These are phyloP conservation scores for Aureobasidium subglaciale DNA, from an alignment of 2,329 filamentous ascomycete species.

Conservation along the genomic window DNA sequence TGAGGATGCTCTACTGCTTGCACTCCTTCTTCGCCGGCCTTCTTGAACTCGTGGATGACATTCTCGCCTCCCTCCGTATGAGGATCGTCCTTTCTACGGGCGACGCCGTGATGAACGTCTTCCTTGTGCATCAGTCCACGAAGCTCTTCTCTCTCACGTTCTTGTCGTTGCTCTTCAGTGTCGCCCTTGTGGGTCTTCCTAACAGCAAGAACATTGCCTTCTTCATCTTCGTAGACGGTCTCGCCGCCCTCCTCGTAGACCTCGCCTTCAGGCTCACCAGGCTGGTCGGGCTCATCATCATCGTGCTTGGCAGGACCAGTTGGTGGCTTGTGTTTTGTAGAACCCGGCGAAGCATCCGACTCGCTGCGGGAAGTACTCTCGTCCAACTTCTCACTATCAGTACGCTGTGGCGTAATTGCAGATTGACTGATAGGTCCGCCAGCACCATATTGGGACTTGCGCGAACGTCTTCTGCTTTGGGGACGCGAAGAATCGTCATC, in stretches of 20 bases:
- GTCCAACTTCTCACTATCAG: background rate
- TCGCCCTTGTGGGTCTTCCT: constrained; percentile 40
- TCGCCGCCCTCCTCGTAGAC: constrained; percentile 75
- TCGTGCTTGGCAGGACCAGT: constrained; percentile 28
- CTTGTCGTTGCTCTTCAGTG: constrained; percentile 51
- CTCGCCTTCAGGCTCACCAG: constrained; percentile 44
- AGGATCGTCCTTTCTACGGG: constrained; percentile 41
- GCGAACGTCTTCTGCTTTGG: constrained; percentile 56
- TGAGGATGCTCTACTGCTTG: constrained; percentile 35
- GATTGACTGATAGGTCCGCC: constrained; percentile 87
- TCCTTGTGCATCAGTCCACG: constrained; percentile 48
- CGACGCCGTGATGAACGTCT: constrained; percentile 35
- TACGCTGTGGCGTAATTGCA: constrained; percentile 63
- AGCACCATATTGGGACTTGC: constrained; percentile 60
- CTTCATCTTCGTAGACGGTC: constrained; percentile 73
- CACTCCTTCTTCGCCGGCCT: constrained; percentile 65
- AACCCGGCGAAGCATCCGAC: constrained; percentile 25
- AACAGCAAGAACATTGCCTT: constrained; percentile 76
- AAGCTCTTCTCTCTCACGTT: constrained; percentile 52
- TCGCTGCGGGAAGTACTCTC: constrained; percentile 28
- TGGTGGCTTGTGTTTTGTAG: constrained; percentile 17
- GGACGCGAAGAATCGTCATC: constrained; percentile 64
- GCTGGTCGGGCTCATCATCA: constrained; percentile 21
- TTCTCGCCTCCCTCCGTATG: constrained; percentile 37
- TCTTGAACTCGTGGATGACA: constrained; percentile 29